Percentiles rank a stretch among this genome's conserved stretches.
Conservation (phyloP, 768 basidiomycete genomes). For the Panus rudis region DNA sequence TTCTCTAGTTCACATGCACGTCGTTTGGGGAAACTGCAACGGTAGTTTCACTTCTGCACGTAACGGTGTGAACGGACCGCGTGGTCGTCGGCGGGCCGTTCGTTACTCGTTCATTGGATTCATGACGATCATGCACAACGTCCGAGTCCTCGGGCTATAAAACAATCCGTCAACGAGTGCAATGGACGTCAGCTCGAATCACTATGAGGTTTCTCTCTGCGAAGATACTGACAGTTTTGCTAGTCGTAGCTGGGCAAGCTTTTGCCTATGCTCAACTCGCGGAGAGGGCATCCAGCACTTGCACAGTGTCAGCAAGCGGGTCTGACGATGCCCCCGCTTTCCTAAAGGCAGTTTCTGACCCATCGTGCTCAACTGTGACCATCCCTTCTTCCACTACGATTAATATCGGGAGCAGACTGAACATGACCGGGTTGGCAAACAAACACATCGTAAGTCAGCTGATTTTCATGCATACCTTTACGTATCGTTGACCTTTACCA, state of each 20-base stretch:
- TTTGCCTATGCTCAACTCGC: neutral
- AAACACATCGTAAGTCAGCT: constrained; percentile 38
- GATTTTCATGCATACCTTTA: neutral
- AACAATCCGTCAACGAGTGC: neutral
- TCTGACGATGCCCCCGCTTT: constrained; percentile 47
- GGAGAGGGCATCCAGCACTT: constrained; percentile 17
- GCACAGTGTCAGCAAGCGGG: constrained; percentile 38
- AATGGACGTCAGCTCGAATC: neutral
- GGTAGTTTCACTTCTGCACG: no score
- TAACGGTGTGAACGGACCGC: no score
- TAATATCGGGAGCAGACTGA: constrained; percentile 42
- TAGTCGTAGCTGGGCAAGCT: neutral
- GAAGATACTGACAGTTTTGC: neutral
- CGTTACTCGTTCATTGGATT: neutral
- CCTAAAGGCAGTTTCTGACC: constrained; percentile 32
- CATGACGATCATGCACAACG: neutral
- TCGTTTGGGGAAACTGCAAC: no score
- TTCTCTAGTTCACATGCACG: no score
- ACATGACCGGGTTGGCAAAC: constrained; percentile 46
- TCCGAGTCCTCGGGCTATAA: neutral
- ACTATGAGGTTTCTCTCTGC: neutral
- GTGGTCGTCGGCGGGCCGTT: neutral
- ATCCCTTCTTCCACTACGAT: constrained; percentile 42
- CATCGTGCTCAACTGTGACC: constrained; percentile 31
- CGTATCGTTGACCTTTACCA: neutral